phyloP scores from a whole-genome alignment of 2,329 filamentous ascomycete genomes.

The Epichloe coenophiala region DNA sequence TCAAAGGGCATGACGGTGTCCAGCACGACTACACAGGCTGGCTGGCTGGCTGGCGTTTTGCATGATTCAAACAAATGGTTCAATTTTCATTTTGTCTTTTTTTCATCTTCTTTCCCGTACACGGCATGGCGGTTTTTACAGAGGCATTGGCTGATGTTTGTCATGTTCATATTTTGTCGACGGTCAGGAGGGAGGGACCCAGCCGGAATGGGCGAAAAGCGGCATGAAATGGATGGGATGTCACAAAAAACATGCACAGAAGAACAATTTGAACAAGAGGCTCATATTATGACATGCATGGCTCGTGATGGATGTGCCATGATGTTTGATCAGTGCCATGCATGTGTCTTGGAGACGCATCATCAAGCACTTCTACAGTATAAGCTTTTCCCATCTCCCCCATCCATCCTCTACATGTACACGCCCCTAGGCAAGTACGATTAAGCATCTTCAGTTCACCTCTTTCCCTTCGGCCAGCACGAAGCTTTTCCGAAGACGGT shows the following conservation, averaged over 20 bases:
- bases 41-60: conserved; percentile 5
- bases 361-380: no score
- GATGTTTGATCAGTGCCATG: no score
- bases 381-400: no score
- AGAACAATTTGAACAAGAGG: neutral
- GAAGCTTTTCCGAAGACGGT: no score
- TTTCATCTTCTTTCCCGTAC: neutral
- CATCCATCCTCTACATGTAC: no score
- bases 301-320: no score
- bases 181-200: conserved; percentile 2
- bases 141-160: conserved; percentile 1
- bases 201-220: neutral
- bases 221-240: conserved; percentile 10
- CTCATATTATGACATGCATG: neutral
- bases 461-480: no score
- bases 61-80: conserved; percentile 2
- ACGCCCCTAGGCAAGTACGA: no score
- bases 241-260: neutral
- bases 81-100: neutral
- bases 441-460: no score
- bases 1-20: conserved; percentile 1
- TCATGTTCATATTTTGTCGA: neutral
- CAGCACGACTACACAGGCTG: conserved; percentile 1
- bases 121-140: conserved; percentile 4
- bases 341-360: no score